Percentiles rank a stretch among this genome's conserved stretches.
Conservation (phyloP, 108 stramenopile species). For the Nannochloropsis oceanica region DNA sequence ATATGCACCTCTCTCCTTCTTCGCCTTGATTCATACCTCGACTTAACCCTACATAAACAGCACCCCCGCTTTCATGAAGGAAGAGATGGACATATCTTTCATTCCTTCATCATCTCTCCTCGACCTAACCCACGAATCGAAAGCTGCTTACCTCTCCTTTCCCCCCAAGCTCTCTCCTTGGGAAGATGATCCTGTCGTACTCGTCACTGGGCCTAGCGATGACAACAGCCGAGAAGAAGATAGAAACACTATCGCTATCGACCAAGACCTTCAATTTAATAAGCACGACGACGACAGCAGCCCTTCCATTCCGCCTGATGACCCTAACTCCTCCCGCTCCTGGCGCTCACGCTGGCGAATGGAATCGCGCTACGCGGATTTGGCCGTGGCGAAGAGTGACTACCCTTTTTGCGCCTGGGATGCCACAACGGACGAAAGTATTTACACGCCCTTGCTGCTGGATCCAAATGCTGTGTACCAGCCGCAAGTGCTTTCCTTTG, state of each 20-base stretch:
- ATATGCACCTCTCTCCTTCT: too few species aligned
- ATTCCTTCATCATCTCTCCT: background rate
- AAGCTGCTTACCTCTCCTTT: background rate
- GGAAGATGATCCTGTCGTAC: background rate
- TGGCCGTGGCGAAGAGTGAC: background rate
- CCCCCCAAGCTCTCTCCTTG: background rate
- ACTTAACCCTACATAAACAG: too few species aligned
- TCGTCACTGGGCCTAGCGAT: background rate
- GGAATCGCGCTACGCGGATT: background rate
- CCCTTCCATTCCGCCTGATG: background rate
- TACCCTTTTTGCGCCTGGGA: background rate
- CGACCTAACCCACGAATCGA: background rate
- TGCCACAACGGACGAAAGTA: background rate
- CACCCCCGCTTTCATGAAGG: background rate
- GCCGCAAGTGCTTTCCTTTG: background rate
- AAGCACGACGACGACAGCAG: background rate
- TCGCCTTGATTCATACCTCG: too few species aligned
- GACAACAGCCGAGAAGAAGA: background rate
- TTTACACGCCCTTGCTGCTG: background rate
- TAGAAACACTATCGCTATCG: background rate
- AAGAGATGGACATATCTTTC: background rate
- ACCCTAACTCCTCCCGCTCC: background rate
- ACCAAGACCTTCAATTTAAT: background rate
- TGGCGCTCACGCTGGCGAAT: background rate
- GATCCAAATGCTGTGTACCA: background rate